phyloP scores from a whole-genome alignment of 169 alveolate genomes.

The Cryptosporidium sp. region DNA sequence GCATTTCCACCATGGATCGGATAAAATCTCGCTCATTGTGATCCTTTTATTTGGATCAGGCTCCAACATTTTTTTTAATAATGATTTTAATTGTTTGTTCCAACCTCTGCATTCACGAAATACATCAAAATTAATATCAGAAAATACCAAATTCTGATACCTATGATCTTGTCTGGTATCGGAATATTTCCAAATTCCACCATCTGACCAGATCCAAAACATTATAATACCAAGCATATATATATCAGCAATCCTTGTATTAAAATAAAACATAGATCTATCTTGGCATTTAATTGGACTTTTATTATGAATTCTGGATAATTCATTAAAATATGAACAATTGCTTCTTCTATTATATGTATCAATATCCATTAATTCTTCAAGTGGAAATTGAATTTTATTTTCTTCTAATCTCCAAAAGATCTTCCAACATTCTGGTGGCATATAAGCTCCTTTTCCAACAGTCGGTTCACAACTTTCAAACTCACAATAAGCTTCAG shows the following conservation, averaged over 20 bases:
- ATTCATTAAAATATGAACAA: conserved; percentile 7
- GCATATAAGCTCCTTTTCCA: conserved; percentile 88
- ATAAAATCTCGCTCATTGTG: conserved; percentile 49
- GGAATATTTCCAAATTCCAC: conserved; percentile 84
- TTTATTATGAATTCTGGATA: conserved; percentile 21
- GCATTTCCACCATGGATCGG: conserved; percentile 69
- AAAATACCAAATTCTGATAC: conserved; percentile 64
- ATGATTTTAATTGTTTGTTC: conserved; percentile 32
- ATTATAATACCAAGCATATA: conserved; percentile 82
- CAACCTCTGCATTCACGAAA: conserved; percentile 68
- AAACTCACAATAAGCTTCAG: conserved; percentile 77
- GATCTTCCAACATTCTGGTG: conserved; percentile 86
- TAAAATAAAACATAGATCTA: conserved; percentile 82
- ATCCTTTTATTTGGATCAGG: conserved; percentile 70
- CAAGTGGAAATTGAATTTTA: conserved; percentile 69
- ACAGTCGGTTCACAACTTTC: conserved; percentile 87
- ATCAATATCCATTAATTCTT: conserved; percentile 5
- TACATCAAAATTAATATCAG: conserved; percentile 68
- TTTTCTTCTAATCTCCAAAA: conserved; percentile 78
- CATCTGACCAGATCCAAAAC: conserved; percentile 87
- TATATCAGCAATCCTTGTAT: conserved; percentile 83
- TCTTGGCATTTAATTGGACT: conserved; percentile 65
- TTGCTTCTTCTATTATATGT: conserved; percentile 49
- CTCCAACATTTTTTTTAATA: conserved; percentile 48
- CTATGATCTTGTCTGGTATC: conserved; percentile 83